phyloP scores from a whole-genome alignment of 2,329 filamentous ascomycete species.

The Gremmenia infestans region DNA sequence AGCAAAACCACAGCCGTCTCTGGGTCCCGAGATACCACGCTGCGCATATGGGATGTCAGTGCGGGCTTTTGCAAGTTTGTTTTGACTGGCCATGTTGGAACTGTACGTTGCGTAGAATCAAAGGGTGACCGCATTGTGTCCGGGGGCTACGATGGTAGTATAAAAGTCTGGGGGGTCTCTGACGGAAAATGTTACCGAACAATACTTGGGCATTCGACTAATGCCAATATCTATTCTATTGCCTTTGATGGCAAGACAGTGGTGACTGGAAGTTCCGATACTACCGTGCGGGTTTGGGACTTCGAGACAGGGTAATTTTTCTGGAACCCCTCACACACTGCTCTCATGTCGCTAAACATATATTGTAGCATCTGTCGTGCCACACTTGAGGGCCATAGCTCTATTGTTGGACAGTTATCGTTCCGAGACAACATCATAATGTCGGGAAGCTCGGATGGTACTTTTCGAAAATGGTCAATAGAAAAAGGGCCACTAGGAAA shows the following conservation, averaged over 20 bases:
- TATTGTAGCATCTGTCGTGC: conserved; percentile 54
- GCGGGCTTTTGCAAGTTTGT: conserved; percentile 87
- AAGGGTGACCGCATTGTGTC: conserved; percentile 95
- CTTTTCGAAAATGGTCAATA: conserved; percentile 92
- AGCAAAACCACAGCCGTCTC: conserved; percentile 92
- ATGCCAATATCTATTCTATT: conserved; percentile 98
- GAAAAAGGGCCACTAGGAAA: conserved; percentile 65
- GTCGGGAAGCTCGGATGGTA: conserved; percentile 92
- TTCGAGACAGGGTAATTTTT: conserved; percentile 69
- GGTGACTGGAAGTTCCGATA: conserved; percentile 92
- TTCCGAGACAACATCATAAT: conserved; percentile 93
- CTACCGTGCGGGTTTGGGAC: conserved; percentile 96
- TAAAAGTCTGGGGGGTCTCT: conserved; percentile 95
- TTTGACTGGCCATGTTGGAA: conserved; percentile 92
- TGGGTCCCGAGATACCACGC: conserved; percentile 88
- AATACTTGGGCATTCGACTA: conserved; percentile 89
- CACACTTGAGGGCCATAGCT: conserved; percentile 93
- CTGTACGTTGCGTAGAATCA: conserved; percentile 90
- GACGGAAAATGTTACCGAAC: conserved; percentile 89
- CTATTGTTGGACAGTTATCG: conserved; percentile 90
- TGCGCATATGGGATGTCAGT: conserved; percentile 90
- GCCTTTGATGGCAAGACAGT: conserved; percentile 93
- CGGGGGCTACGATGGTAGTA: conserved; percentile 95
- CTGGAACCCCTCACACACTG: conserved; percentile 47
- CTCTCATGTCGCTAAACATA: conserved; percentile 11